Base-by-base conservation (phyloP, 306 rosid species). In the Dryas octopetala region DNA sequence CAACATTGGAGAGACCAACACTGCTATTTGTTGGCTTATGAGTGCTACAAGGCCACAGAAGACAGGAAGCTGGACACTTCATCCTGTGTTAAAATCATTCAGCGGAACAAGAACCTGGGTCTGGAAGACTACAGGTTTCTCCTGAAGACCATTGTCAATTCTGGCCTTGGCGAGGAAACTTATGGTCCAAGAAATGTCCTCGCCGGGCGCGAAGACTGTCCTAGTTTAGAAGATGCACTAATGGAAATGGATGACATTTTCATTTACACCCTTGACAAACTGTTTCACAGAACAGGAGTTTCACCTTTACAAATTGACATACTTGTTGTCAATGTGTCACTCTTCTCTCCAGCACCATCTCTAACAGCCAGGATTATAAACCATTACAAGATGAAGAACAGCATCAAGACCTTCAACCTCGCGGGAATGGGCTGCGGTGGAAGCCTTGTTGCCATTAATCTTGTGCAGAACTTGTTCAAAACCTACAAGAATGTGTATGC, bases 361-460 rank as follows among this genome's bases (percentile, higher is more conserved):
- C 87, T 93, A 15, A 69, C 97, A 0, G 71, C 97, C 0, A 82
- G 97, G 3, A 89, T 93, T 12, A 66, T 93, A 16, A 89, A 91
- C 86, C 78, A 82, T 50, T 93, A 93, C 97, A 89, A 85, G 66
- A 91, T 89, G 98, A 86, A 89, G 71, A 79, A 80, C 9, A 83
- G 84, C 41, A 19, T 93, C 0, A 91, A 87, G 78, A 71, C 84
- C 9, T 84, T 85, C 71, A 93, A 91, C 75, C 93, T 93, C 40
- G 46, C 97, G 0, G 98, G 98, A 41, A 93, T 91, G 93, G 98
- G 98, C 0, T 93, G 97, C 57, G 89, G 96, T 78, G 96, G 89
- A 13, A 93, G 97, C 67, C 85, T 93, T 7, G 92, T 86, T 0
- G 93, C 84, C 3, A 84, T 93, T 38, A 97, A 91, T 64, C 70